Evolutionary conservation across 1,139 yeast species (phyloP).

Genomic region (Geotrichum phurueaensis): DNA sequence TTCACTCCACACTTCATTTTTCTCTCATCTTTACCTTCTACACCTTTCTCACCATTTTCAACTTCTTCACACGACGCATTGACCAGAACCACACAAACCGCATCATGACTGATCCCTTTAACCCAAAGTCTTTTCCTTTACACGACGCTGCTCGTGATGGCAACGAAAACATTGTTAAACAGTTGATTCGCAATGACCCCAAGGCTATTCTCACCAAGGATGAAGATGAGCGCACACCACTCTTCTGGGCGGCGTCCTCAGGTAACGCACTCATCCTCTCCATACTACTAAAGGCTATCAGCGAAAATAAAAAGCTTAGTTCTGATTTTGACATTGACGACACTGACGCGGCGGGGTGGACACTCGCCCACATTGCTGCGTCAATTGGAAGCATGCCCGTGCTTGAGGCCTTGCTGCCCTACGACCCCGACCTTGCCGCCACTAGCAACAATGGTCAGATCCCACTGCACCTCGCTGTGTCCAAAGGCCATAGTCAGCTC

Average conservation of each 20-base stretch:
- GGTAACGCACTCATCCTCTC: constrained; percentile 52
- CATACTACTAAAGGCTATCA: constrained; percentile 41
- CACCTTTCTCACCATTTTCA: background rate
- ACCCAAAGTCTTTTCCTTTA: constrained; percentile 29
- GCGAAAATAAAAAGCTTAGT: constrained; percentile 23
- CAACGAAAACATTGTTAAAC: constrained; percentile 45
- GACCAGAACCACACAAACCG: background rate
- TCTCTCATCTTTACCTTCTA: background rate
- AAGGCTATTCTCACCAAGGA: constrained; percentile 46
- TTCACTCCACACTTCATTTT: background rate
- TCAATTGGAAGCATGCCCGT: constrained; percentile 62
- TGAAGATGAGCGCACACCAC: constrained; percentile 71
- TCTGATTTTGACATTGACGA: constrained; percentile 58
- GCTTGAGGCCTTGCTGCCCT: constrained; percentile 41
- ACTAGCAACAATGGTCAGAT: constrained; percentile 68
- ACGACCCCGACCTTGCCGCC: constrained; percentile 45
- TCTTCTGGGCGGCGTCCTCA: constrained; percentile 85
- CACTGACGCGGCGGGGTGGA: constrained; percentile 78
- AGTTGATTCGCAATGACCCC: constrained; percentile 47
- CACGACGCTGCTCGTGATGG: constrained; percentile 60
- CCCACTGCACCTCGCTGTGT: constrained; percentile 66
- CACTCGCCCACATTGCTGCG: constrained; percentile 76
- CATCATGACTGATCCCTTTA: constrained; percentile 13
- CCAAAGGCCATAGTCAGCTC: constrained; percentile 55
- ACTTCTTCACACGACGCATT: background rate